Conservation (phyloP, 169 alveolate species). For the Eimeria acervulina region DNA sequence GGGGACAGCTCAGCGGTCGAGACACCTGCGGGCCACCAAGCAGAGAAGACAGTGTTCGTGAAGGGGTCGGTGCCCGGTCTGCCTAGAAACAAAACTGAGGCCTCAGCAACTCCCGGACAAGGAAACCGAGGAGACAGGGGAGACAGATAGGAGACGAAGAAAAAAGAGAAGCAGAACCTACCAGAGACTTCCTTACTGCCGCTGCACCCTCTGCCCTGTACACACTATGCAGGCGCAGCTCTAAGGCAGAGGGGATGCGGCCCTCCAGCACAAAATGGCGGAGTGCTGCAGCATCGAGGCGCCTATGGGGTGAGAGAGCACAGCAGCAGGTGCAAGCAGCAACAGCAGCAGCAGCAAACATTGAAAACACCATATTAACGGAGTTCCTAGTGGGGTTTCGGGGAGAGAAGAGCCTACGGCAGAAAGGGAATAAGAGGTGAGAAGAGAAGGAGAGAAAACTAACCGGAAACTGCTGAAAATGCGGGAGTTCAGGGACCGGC, state of each 20-base stretch:
- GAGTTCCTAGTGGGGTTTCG: neutral
- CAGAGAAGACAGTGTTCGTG: neutral
- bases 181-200: conserved; percentile 28
- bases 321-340: neutral
- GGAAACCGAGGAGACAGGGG: neutral
- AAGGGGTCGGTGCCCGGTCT: too few relatives aligned
- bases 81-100: too few relatives aligned
- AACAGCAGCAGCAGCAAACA: neutral
- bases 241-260: conserved; percentile 70
- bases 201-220: neutral
- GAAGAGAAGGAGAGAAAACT: neutral
- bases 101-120: neutral
- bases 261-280: conserved; percentile 56
- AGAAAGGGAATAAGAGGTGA: neutral
- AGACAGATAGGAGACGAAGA: neutral
- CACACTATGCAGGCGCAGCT: conserved; percentile 53
- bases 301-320: neutral
- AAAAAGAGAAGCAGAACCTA: neutral
- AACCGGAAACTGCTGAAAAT: conserved; percentile 57
- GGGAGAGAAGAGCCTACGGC: neutral
- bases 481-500: conserved; percentile 60
- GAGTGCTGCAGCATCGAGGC: conserved; percentile 36
- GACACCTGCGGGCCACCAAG: conserved; percentile 46
- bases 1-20: conserved; percentile 79
- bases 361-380: neutral